Conservation (phyloP, 2,329 filamentous ascomycete genomes). For the Balansia obtecta region DNA sequence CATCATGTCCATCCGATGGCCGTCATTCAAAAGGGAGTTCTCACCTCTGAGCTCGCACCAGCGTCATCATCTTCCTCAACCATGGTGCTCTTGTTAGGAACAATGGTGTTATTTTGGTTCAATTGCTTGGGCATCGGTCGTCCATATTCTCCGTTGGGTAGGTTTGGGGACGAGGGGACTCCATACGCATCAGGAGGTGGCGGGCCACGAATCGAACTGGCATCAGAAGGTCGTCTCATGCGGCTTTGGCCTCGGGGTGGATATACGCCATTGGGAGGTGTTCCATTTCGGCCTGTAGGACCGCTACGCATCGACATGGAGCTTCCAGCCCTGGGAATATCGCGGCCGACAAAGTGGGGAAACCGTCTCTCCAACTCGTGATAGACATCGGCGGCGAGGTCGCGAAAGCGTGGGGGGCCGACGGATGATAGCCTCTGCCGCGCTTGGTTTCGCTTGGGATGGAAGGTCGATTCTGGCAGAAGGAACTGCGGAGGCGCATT, state of each 20-base stretch:
- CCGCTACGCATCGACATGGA: slow-evolving; percentile 50
- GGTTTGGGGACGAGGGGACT: slow-evolving; percentile 46
- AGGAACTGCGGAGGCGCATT: slow-evolving; percentile 58
- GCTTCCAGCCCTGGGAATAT: slow-evolving; percentile 58
- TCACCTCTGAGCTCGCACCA: slow-evolving; percentile 25
- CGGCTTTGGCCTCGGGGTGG: slow-evolving; percentile 39
- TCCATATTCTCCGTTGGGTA: slow-evolving; percentile 52
- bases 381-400: slow-evolving; percentile 91
- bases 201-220: slow-evolving; percentile 43
- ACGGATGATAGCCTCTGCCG: slow-evolving; percentile 87
- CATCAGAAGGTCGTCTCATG: slow-evolving; percentile 46
- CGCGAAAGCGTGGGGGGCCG: slow-evolving; percentile 73
- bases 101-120: slow-evolving; percentile 80
- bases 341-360: slow-evolving; percentile 61
- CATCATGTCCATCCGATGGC: too few relatives aligned
- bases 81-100: slow-evolving; percentile 96
- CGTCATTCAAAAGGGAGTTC: slow-evolving; percentile 6
- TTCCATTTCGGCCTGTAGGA: slow-evolving; percentile 46
- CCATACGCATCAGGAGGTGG: slow-evolving; percentile 32
- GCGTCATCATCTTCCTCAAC: slow-evolving; percentile 84
- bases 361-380: slow-evolving; percentile 87
- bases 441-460: slow-evolving; percentile 96
- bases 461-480: slow-evolving; percentile 76
- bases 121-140: slow-evolving; percentile 79
- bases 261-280: slow-evolving; percentile 43